A percentile compares a stretch with the other conserved stretches of the same genome.
Conservation (phyloP, 306 rosid species). For the Nissolia schottii region DNA sequence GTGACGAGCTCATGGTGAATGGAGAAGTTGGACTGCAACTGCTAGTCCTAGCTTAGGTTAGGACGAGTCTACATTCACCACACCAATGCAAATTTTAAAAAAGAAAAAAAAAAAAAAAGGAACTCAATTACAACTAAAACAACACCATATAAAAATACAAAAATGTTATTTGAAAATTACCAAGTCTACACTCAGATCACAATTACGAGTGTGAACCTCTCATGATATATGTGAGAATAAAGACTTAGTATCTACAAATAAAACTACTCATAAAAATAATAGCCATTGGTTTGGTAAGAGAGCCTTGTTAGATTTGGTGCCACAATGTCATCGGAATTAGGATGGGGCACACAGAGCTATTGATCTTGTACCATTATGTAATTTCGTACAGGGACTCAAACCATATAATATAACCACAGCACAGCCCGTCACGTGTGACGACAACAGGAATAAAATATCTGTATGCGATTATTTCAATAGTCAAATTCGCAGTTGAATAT, state of each 20-base stretch:
- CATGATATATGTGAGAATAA: too few relatives aligned
- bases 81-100: too few relatives aligned
- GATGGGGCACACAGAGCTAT: neutral
- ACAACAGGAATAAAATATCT: neutral
- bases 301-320: neutral
- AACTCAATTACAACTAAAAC: neutral
- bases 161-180: too few relatives aligned
- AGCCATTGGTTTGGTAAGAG: neutral
- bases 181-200: too few relatives aligned
- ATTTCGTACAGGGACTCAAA: neutral
- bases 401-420: neutral
- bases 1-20: neutral
- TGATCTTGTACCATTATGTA: constrained; percentile 8
- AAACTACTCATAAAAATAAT: too few relatives aligned
- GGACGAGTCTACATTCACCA: too few relatives aligned
- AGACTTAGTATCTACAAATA: too few relatives aligned
- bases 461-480: neutral
- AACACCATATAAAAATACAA: too few relatives aligned
- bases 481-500: neutral
- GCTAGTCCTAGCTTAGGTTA: neutral
- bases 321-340: constrained; percentile 7
- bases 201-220: too few relatives aligned
- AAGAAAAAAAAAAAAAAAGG: too few relatives aligned
- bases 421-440: neutral
- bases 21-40: neutral